Evolutionary conservation across 257 asterid species (phyloP).

Genomic region (Fraxinus quadrangulata): DNA sequence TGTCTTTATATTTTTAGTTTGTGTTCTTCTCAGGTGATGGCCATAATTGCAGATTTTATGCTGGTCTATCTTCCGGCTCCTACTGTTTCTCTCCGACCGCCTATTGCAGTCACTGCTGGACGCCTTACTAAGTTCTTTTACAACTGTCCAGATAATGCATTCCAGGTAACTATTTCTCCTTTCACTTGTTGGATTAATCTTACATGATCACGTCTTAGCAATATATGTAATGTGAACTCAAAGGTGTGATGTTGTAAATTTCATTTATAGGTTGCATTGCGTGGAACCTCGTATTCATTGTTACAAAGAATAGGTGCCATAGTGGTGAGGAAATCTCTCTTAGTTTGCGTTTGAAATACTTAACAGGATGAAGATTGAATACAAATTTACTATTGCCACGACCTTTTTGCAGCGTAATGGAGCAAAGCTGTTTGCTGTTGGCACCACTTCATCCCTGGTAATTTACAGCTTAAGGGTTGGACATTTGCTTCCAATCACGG

Average conservation of each 20-base stretch:
- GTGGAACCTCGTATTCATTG: conserved; percentile 73
- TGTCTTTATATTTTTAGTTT: conserved; percentile 15
- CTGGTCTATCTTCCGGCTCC: conserved; percentile 66
- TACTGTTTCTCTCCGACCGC: conserved; percentile 53
- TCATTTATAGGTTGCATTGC: conserved; percentile 62
- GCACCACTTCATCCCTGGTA: conserved; percentile 96
- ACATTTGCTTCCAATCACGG: no score
- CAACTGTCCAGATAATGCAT: conserved; percentile 68
- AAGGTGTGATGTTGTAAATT: conserved; percentile 21
- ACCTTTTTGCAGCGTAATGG: conserved; percentile 72
- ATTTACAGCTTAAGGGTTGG: background rate
- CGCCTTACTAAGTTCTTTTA: conserved; percentile 47
- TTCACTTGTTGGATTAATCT: conserved; percentile 1
- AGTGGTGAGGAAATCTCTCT: conserved; percentile 48
- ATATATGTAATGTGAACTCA: conserved; percentile 2
- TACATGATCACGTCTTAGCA: background rate
- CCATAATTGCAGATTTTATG: conserved; percentile 59
- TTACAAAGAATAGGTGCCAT: conserved; percentile 86
- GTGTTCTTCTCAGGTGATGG: conserved; percentile 67
- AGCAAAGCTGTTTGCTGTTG: conserved; percentile 89
- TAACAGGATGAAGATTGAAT: conserved; percentile 4
- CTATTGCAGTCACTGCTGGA: conserved; percentile 46
- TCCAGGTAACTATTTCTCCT: conserved; percentile 52
- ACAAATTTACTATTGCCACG: conserved; percentile 17
- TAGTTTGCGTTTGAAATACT: background rate